phyloP scores from a whole-genome alignment of 768 basidiomycete species.

The Phylloporus arenicola region DNA sequence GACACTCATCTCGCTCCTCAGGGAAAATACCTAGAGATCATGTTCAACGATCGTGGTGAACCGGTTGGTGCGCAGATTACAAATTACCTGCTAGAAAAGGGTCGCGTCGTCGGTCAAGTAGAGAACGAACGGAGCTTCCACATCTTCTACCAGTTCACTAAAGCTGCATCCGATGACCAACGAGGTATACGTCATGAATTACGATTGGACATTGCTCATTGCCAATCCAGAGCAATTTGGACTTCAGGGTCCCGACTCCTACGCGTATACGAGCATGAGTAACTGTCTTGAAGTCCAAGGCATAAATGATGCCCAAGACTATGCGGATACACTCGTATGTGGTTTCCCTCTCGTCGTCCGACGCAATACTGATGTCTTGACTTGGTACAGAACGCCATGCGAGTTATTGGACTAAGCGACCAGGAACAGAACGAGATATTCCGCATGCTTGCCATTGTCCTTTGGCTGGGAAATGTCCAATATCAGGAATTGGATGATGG shows the following conservation, averaged over 20 bases:
- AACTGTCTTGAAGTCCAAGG: conserved; percentile 88
- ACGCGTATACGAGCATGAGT: conserved; percentile 88
- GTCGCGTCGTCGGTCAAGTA: conserved; percentile 93
- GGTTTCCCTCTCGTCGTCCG: neutral
- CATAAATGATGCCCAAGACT: conserved; percentile 87
- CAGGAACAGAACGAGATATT: conserved; percentile 91
- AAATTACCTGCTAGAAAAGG: conserved; percentile 96
- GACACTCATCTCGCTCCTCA: conserved; percentile 30
- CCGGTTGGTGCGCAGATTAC: conserved; percentile 98
- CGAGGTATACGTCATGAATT: conserved; percentile 52
- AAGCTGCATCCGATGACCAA: conserved; percentile 84
- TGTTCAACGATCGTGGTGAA: conserved; percentile 91
- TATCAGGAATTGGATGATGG: conserved; percentile 87
- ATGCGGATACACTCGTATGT: conserved; percentile 79
- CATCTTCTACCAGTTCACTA: conserved; percentile 99
- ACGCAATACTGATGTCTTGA: neutral
- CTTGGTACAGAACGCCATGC: conserved; percentile 76
- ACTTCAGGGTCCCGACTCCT: conserved; percentile 91
- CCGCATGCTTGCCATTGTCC: conserved; percentile 82
- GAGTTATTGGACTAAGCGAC: conserved; percentile 77
- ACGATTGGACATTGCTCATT: conserved; percentile 7
- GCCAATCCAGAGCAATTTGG: conserved; percentile 76
- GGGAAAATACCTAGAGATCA: conserved; percentile 99
- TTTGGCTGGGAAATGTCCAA: conserved; percentile 96
- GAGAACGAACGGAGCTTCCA: conserved; percentile 97